A percentile compares a stretch with the other conserved stretches of the same genome.
Evolutionary conservation across 345 rosid genomes (phyloP).

Genomic region (Aquilaria sinensis): DNA sequence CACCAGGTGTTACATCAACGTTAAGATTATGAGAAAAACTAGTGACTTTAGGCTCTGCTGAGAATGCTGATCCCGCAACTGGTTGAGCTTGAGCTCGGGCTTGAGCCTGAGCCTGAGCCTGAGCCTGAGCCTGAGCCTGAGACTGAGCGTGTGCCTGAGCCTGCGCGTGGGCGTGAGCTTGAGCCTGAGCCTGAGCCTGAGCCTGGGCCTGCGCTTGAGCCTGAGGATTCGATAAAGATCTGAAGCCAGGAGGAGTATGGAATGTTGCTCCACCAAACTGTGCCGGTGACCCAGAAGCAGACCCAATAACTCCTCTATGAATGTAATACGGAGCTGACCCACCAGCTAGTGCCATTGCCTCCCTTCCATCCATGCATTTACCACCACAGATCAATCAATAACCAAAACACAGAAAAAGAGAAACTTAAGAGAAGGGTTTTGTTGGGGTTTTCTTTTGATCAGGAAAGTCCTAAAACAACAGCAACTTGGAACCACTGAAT

Average conservation of each 20-base stretch:
- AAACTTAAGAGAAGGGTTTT: slow-evolving; percentile 13
- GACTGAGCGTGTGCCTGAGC: too few relatives aligned
- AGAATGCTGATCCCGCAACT: slow-evolving; percentile 43
- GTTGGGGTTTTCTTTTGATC: slow-evolving; percentile 10
- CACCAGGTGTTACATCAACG: slow-evolving; percentile 42
- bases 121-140: slow-evolving; percentile 21
- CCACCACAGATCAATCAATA: slow-evolving; percentile 13
- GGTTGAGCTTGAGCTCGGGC: slow-evolving; percentile 41
- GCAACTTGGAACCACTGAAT: slow-evolving; percentile 6
- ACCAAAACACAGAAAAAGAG: slow-evolving; percentile 11
- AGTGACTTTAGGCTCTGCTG: slow-evolving; percentile 44
- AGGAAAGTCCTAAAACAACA: slow-evolving; percentile 12
- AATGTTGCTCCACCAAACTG: slow-evolving; percentile 36
- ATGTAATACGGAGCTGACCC: slow-evolving; percentile 75
- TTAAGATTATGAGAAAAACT: slow-evolving; percentile 54
- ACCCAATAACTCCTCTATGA: slow-evolving; percentile 50
- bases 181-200: slow-evolving; percentile 29
- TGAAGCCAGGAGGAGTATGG: slow-evolving; percentile 47
- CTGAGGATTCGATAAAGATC: slow-evolving; percentile 48
- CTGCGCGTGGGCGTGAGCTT: slow-evolving; percentile 16
- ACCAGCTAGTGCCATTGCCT: slow-evolving; percentile 81
- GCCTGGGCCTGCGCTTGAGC: slow-evolving; percentile 22
- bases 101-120: slow-evolving; percentile 28
- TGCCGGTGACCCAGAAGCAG: slow-evolving; percentile 45
- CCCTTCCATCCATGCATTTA: slow-evolving; percentile 99